Evolutionary conservation across 768 basidiomycete species (phyloP), one percentile per base, ranked within the genome.

Genomic region (Myochromella boudieri): DNA sequence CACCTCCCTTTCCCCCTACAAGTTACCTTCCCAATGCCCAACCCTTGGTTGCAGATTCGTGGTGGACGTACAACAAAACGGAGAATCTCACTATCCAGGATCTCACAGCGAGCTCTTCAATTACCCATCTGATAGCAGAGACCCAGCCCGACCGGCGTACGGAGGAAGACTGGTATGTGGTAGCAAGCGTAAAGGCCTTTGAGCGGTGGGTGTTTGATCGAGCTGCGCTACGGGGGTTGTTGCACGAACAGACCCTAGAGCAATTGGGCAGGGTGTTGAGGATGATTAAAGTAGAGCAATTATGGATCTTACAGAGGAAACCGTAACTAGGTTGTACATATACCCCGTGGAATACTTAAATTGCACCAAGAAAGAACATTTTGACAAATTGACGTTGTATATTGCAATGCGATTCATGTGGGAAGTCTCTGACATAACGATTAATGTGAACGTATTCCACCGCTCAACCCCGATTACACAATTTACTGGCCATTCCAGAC

Each of bases 61-160:
- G 39, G 24, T 91, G 89, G 85, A 71, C 66, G 28, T 95, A 94
- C 68, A 80, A 91, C 67, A 95, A 93, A 70, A 86, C 88, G 0
- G 94, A 97, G 64, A 65, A 71, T 24, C 63, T 89, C 27, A 65
- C 74, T 0, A 57, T 73, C 1, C 39, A 48, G 1, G 58, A 67
- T 10, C 68, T 84, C 43, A 69, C 77, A 3, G 56, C 59, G 0
- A 54, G 66, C 17, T 53, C 67, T 9, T 51, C 57, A 6, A 56
- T 85, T 55, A 84, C 87, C 1, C 85, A 91, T 58, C 66, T 83
- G 39, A 81, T 91, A 42, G 64, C 77, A 0, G 86, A 87, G 57
- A 48, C 53, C n/a, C 37, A 54, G 3, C 68, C 69, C 2, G 62
- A 54, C 28, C 58, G 56, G 44, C 44, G 51, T 27, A 51, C 49